Base-by-base conservation (phyloP, 176 grass and related monocot genomes). In the Elymus sibiricus region DNA sequence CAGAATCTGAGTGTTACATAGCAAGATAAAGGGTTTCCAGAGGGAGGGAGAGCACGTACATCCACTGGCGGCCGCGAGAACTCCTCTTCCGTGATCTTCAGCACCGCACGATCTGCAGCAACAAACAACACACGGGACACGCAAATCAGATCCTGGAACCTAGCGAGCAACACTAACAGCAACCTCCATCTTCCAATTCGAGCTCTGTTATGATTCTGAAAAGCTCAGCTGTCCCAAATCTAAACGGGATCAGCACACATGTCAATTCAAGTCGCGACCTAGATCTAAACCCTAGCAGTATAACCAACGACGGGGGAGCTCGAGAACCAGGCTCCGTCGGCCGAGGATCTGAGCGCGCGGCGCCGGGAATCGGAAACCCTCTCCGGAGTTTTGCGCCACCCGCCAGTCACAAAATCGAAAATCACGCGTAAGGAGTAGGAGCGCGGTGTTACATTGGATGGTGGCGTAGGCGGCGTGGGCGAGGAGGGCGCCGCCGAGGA, bases 1-100 rank as follows among this genome's bases (percentile, higher is more conserved):
- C 38, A 79, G 29, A 64, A 61, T 8, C 7, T 2, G 49, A 69
- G 40, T 10, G 43, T n/a, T n/a, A 21, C 16, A 44, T 53, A 0
- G 11, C 66, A 25, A 32, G 59, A 51, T 9, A 49, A 27, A 63
- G 21, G 3, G 59, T 66, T 61, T 38, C 51, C 0, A 16, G 34
- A n/a, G 6, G 26, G 24, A 61, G n/a, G 4, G 19, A 51, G 77
- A 12, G 24, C 62, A 87, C 86, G 28, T 81, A 89, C 90, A 86
- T 99, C 91, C 72, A 76, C 65, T 24, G 97, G 97, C 34, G 92
- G 92, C 9, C 80, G 29, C 14, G 88, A 85, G 92, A 96, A 99
- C 68, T 94, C 92, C 87, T 99, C 92, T 55, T 96, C 90, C 73
- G 91, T 93, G 88, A 99, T 99, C 92, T 99, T 93, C 59, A 96